phyloP scores from a whole-genome alignment of 1,139 yeast genomes.

The Saccharomyces hybrid region DNA sequence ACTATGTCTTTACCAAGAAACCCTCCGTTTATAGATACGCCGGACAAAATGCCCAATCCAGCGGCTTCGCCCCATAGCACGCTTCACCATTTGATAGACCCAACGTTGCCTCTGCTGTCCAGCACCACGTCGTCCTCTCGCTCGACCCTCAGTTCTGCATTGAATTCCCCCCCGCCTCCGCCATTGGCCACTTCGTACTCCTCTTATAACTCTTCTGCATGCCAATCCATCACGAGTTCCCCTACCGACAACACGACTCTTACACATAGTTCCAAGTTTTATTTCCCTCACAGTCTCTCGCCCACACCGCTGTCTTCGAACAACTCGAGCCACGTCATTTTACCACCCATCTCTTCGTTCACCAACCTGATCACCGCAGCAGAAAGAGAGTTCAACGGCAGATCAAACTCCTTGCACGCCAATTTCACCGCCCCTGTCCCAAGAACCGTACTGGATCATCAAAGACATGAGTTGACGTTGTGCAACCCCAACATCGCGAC shows the following conservation, averaged over 20 bases:
- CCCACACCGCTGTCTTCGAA: neutral
- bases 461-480: neutral
- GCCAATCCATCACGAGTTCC: neutral
- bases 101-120: neutral
- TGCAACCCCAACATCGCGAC: neutral
- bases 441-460: neutral
- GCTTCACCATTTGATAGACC: neutral
- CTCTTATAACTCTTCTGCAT: neutral
- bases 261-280: neutral
- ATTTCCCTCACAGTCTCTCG: neutral
- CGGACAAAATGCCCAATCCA: neutral
- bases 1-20: neutral
- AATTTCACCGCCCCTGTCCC: neutral
- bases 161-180: neutral
- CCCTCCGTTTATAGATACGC: neutral
- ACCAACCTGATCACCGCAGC: neutral
- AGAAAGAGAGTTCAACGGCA: neutral
- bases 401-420: neutral
- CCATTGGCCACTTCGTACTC: neutral
- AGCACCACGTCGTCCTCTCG: neutral
- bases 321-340: neutral
- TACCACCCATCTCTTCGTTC: neutral
- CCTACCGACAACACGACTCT: neutral
- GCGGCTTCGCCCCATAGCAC: neutral
- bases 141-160: neutral